A percentile compares a stretch with the other conserved stretches of the same genome.
phyloP scores from a whole-genome alignment of 1,139 yeast genomes.

The Scheffersomyces cryptocercus region DNA sequence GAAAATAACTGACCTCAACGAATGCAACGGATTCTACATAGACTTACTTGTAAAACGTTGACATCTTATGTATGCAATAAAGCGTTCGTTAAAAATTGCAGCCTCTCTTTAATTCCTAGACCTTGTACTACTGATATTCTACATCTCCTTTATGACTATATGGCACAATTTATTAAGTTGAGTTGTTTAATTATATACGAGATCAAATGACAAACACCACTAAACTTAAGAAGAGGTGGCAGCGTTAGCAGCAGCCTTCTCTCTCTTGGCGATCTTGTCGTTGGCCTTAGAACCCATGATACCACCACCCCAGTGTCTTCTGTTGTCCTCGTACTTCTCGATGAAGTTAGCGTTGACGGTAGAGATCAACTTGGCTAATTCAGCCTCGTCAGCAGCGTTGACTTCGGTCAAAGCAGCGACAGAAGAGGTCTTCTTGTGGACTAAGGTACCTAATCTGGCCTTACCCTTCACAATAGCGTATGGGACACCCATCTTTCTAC shows the following conservation, averaged over 20 bases:
- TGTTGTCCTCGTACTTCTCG: conserved; percentile 90
- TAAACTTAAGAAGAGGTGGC: conserved; percentile 5
- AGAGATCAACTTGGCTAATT: conserved; percentile 86
- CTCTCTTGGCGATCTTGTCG: conserved; percentile 59
- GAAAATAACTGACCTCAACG: too few species aligned
- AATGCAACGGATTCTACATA: too few species aligned
- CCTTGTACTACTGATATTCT: too few species aligned
- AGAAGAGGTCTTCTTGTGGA: conserved; percentile 94
- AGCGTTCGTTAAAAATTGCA: too few species aligned
- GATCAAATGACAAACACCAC: neutral
- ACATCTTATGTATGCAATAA: too few species aligned
- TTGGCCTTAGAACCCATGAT: conserved; percentile 90
- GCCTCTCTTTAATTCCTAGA: too few species aligned
- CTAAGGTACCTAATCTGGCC: conserved; percentile 97
- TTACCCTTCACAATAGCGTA: conserved; percentile 98
- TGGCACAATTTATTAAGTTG: too few species aligned
- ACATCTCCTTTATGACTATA: too few species aligned
- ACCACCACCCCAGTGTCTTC: conserved; percentile 99
- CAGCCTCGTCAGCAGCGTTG: conserved; percentile 89
- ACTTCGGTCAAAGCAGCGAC: conserved; percentile 98
- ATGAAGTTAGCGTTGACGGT: conserved; percentile 90
- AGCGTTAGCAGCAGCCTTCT: conserved; percentile 27
- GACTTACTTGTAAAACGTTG: too few species aligned
- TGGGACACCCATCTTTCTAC: conserved; percentile 99
- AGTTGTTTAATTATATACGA: too few species aligned